Percentiles rank a stretch among this genome's conserved stretches.
Evolutionary conservation across 2,329 filamentous ascomycete genomes (phyloP).

Genomic region (Calonectria naviculata): DNA sequence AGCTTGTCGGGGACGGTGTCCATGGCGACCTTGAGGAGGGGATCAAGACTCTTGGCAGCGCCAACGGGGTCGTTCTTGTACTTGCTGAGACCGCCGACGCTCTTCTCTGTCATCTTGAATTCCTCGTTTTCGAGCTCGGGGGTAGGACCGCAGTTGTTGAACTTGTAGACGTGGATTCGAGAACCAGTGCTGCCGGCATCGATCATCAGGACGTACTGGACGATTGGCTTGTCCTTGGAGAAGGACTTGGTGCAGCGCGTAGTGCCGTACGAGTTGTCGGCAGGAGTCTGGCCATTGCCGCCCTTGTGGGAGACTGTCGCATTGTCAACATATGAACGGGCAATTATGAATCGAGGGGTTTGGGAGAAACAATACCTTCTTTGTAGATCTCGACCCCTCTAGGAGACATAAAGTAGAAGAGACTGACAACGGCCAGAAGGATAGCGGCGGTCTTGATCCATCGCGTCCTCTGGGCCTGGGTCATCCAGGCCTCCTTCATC

Average conservation of each 20-base stretch:
- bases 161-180: slow-evolving; percentile 97
- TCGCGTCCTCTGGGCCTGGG: slow-evolving; percentile 72
- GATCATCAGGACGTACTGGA: slow-evolving; percentile 99
- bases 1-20: slow-evolving; percentile 86
- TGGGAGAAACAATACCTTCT: slow-evolving; percentile 48
- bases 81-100: slow-evolving; percentile 84
- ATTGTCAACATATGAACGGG: slow-evolving; percentile 11
- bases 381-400: slow-evolving; percentile 66
- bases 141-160: slow-evolving; percentile 98
- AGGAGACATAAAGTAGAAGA: slow-evolving; percentile 74
- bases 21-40: slow-evolving; percentile 88
- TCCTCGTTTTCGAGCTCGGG: slow-evolving; percentile 93
- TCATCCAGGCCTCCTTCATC: slow-evolving; percentile 69
- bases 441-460: slow-evolving; percentile 75
- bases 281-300: slow-evolving; percentile 55
- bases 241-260: slow-evolving; percentile 84
- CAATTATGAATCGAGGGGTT: not conserved
- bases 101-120: slow-evolving; percentile 94
- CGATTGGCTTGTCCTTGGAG: slow-evolving; percentile 89
- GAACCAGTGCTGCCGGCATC: slow-evolving; percentile 98
- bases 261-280: slow-evolving; percentile 73
- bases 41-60: slow-evolving; percentile 90
- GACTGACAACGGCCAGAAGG: slow-evolving; percentile 67
- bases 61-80: slow-evolving; percentile 88
- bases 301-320: slow-evolving; percentile 36